These are phyloP conservation scores for Mucuna pruriens DNA, from an alignment of 306 rosid genomes.

Conservation along the genomic window DNA sequence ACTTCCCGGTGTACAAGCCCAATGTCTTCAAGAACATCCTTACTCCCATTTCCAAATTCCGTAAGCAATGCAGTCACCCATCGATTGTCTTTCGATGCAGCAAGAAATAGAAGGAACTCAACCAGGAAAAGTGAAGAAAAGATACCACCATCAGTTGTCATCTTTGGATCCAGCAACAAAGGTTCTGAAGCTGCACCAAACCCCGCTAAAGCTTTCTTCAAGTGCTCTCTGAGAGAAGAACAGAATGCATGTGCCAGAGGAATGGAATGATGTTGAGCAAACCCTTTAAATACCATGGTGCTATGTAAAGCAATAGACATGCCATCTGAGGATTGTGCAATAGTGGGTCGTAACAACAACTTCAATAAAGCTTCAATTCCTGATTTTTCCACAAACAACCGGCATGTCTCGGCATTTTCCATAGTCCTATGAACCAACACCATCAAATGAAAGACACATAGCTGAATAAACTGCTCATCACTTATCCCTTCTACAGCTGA, in stretches of 20 bases:
- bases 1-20: slow-evolving; percentile 90
- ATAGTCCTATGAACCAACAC: slow-evolving; percentile 91
- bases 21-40: slow-evolving; percentile 89
- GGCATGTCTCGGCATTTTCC: slow-evolving; percentile 96
- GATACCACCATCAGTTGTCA: slow-evolving; percentile 63
- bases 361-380: slow-evolving; percentile 92
- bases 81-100: slow-evolving; percentile 96
- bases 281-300: slow-evolving; percentile 98
- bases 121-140: slow-evolving; percentile 85
- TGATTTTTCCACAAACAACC: slow-evolving; percentile 92
- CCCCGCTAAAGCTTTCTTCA: slow-evolving; percentile 80
- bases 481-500: slow-evolving; percentile 71
- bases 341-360: slow-evolving; percentile 75
- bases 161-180: slow-evolving; percentile 76
- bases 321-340: slow-evolving; percentile 92
- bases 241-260: slow-evolving; percentile 90
- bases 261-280: slow-evolving; percentile 96
- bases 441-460: slow-evolving; percentile 91
- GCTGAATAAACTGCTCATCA: slow-evolving; percentile 81
- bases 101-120: slow-evolving; percentile 96
- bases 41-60: slow-evolving; percentile 90
- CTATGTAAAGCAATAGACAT: slow-evolving; percentile 95
- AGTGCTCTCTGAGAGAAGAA: slow-evolving; percentile 77
- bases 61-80: slow-evolving; percentile 92
- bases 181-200: slow-evolving; percentile 69